A percentile compares a stretch with the other conserved stretches of the same genome.
phyloP scores from a whole-genome alignment of 2,329 filamentous ascomycete species.

The Fusarium siculi region DNA sequence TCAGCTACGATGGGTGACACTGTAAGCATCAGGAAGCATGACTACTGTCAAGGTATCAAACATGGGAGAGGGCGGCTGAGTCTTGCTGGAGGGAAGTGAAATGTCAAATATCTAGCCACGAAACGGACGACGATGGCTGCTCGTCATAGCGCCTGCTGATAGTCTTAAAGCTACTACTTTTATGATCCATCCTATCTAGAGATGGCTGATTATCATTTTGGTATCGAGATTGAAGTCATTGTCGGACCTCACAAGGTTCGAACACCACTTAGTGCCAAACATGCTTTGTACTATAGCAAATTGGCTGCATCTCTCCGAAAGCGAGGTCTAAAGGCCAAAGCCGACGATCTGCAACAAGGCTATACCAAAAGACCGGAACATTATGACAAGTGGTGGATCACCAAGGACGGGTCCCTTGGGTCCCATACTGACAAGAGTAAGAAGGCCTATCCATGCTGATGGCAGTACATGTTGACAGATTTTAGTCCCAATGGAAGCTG shows the following conservation, averaged over 20 bases:
- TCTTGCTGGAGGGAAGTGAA: neutral
- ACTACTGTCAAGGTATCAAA: no score
- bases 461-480: no score
- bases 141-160: neutral
- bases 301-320: neutral
- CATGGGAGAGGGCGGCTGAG: neutral
- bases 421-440: neutral
- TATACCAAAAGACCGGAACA: neutral
- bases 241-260: neutral
- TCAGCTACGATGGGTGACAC: neutral
- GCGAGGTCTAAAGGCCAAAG: neutral
- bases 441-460: no score
- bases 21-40: neutral
- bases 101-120: neutral
- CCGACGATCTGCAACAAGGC: neutral
- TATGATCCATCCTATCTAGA: no score
- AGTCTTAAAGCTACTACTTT: neutral
- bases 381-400: neutral
- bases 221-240: neutral
- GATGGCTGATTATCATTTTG: neutral
- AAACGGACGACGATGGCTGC: no score
- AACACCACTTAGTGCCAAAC: neutral
- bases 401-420: neutral
- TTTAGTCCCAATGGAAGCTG: neutral
- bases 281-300: neutral